Conservation (phyloP, 257 asterid species). For the Avicennia marina region DNA sequence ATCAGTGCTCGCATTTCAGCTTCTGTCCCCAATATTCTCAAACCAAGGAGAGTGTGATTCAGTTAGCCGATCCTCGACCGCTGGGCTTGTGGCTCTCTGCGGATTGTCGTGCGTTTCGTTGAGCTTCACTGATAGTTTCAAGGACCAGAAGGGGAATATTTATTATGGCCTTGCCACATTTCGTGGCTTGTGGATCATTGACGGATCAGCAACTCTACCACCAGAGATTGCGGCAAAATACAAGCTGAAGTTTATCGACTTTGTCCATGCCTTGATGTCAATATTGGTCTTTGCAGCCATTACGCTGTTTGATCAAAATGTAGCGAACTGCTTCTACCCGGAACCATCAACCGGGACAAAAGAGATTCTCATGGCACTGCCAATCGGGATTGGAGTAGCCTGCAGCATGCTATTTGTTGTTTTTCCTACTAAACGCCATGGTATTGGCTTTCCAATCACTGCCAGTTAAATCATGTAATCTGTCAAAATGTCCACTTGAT, state of each 20-base stretch:
- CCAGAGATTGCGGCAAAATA: constrained; percentile 46
- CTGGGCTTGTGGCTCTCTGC: constrained; percentile 52
- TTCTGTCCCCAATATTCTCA: constrained; percentile 70
- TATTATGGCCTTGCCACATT: constrained; percentile 74
- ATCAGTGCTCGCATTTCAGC: constrained; percentile 73
- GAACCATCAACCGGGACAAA: constrained; percentile 45
- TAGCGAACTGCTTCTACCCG: constrained; percentile 77
- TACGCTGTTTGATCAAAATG: constrained; percentile 67
- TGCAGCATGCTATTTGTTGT: constrained; percentile 82
- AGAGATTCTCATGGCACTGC: constrained; percentile 74
- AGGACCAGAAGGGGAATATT: constrained; percentile 63
- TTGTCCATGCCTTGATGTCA: constrained; percentile 81
- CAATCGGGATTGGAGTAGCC: constrained; percentile 77
- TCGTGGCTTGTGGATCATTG: constrained; percentile 74
- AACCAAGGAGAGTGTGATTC: constrained; percentile 76
- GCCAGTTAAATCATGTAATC: constrained; percentile 17
- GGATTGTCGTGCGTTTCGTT: constrained; percentile 66
- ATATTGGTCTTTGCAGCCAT: constrained; percentile 73
- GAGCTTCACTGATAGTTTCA: constrained; percentile 79
- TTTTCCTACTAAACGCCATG: constrained; percentile 83
- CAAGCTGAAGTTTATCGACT: constrained; percentile 67
- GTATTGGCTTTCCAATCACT: constrained; percentile 85
- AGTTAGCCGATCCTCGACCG: constrained; percentile 43
- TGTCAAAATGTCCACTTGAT: neutral
- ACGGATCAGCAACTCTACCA: constrained; percentile 57